These are phyloP conservation scores for Trametes gibbosa DNA, from an alignment of 768 basidiomycete genomes.

Conservation along the genomic window DNA sequence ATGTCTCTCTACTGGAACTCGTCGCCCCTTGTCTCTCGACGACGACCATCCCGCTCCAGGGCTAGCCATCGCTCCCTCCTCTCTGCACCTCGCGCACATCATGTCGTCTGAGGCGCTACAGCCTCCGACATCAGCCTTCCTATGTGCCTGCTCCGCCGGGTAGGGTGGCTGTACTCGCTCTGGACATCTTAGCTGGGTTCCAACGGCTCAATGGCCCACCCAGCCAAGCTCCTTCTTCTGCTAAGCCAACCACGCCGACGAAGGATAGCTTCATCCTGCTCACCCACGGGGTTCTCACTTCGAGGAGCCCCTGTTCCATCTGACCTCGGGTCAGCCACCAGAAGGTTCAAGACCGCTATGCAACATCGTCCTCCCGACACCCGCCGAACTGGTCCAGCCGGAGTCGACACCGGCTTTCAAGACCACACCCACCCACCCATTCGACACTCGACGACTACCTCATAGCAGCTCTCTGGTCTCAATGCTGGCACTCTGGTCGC, in stretches of 20 bases:
- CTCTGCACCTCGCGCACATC: not conserved
- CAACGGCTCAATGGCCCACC: conserved; percentile 4
- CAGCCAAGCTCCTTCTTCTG: not conserved
- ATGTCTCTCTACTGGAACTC: not conserved
- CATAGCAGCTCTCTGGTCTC: too few relatives aligned
- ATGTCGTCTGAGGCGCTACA: not conserved
- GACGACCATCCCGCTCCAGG: not conserved
- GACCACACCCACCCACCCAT: not conserved
- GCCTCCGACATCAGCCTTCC: not conserved
- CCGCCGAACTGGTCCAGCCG: not conserved
- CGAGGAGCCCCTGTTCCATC: not conserved
- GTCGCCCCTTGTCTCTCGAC: not conserved
- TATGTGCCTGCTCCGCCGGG: not conserved
- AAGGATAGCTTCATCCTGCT: not conserved
- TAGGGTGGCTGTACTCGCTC: not conserved
- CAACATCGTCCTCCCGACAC: too few relatives aligned
- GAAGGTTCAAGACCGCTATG: too few relatives aligned
- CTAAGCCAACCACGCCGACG: not conserved
- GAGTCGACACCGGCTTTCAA: conserved; percentile 1
- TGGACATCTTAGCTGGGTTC: not conserved
- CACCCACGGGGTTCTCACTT: not conserved
- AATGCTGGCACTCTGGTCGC: too few relatives aligned
- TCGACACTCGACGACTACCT: too few relatives aligned
- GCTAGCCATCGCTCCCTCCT: not conserved
- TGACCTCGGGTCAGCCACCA: too few relatives aligned